Conservation (phyloP, 208 protist species). For the Trypanosoma cruzi region DNA sequence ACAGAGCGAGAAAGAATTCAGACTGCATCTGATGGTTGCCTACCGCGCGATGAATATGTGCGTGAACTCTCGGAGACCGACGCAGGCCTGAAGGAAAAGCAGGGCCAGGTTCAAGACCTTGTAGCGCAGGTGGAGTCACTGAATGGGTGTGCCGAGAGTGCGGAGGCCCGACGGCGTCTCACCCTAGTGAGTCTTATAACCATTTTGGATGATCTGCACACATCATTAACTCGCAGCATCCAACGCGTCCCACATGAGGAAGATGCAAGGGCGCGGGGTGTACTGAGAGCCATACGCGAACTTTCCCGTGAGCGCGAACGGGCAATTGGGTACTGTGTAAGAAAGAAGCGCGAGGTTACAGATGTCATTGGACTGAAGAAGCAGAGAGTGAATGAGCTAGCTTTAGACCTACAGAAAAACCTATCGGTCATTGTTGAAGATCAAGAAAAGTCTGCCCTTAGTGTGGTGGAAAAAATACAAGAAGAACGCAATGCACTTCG, state of each 20-base stretch:
- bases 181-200: constrained; percentile 68
- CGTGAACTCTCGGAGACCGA: constrained; percentile 58
- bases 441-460: constrained; percentile 49
- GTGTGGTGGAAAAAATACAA: constrained; percentile 67
- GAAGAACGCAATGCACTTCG: constrained; percentile 56
- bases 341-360: constrained; percentile 72
- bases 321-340: constrained; percentile 51
- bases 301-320: constrained; percentile 74
- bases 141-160: constrained; percentile 32
- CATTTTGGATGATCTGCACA: constrained; percentile 80
- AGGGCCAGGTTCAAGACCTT: constrained; percentile 46
- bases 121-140: constrained; percentile 45
- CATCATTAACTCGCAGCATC: constrained; percentile 62
- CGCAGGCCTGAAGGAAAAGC: constrained; percentile 39
- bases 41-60: constrained; percentile 62
- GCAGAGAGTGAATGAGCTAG: constrained; percentile 57
- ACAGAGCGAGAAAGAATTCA: constrained; percentile 26
- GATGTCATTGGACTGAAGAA: constrained; percentile 74
- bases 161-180: constrained; percentile 55
- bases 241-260: constrained; percentile 41
- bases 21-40: constrained; percentile 12
- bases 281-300: constrained; percentile 78
- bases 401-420: constrained; percentile 57
- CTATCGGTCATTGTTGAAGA: constrained; percentile 39
- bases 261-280: constrained; percentile 60